Base-by-base conservation (phyloP, 371 early-diverging fungal genomes). In the Dichotomocladium elegans region DNA sequence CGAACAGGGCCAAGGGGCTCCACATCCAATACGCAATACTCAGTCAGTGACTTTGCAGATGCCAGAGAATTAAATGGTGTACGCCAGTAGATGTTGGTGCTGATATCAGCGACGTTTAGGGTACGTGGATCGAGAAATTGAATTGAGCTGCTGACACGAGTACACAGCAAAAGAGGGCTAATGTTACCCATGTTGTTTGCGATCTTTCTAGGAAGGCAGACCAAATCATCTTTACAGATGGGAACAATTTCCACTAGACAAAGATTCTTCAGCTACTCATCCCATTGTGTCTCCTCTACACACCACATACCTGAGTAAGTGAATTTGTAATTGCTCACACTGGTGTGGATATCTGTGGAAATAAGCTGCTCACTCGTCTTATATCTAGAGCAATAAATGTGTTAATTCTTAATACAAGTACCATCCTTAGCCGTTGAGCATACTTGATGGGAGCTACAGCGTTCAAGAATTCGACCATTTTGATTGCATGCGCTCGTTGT, bases 171-270 rank as follows among this genome's bases (percentile, higher is more conserved):
- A 48, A 97, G 73, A 47, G 89, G 95, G 55, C 77, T 75, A 28
- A 97, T 91, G 64, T 91, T 87, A 41, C 95, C 93, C 52, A 95
- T 68, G 24, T 81, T 64, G 53, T 90, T 85, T 41, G 98, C 93
- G 14, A 93, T 49, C 67, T 93, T 94, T 26, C 78, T 66, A 17
- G 95, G 90, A 58, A 99, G 72, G 55, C 88, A 91, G 5, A 99
- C 80, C 47, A 99, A 67, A 79, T 99, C 99, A 70, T 99, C 98
- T 75, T 90, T 92, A 84, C 99, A 98, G 34, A 99, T 78, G 14
- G 99, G 99, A 26, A 91, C 87, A 58, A 99, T 83, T 77, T 99
- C 99, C 19, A 96, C 87, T 29, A 95, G 33, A 10, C 7, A n/a
- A 93, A 12, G 11, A 12, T 11, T 3, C 22, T 15, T 29, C 5